Percentiles rank a stretch among this genome's conserved stretches.
Conservation (phyloP, 1,284 basidiomycete species). For the Microbotryum scabiosae region DNA sequence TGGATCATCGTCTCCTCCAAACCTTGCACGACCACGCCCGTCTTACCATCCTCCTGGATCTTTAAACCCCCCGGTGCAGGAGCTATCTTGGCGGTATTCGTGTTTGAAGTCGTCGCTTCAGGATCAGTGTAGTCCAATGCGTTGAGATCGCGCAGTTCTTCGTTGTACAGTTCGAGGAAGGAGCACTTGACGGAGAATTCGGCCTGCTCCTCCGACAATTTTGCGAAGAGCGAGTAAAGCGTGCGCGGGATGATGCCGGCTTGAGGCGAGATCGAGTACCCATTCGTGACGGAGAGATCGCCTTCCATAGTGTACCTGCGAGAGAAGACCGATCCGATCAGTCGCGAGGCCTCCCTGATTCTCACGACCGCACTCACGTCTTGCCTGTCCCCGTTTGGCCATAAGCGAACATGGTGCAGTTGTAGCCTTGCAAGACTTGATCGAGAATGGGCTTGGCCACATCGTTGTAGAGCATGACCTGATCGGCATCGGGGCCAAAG, state of each 20-base stretch:
- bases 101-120: conserved; percentile 37
- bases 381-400: conserved; percentile 99
- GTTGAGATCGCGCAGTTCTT: conserved; percentile 91
- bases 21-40: conserved; percentile 76
- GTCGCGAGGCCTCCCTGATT: background rate
- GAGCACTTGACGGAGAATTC: conserved; percentile 94
- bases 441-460: conserved; percentile 88
- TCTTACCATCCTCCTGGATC: conserved; percentile 80
- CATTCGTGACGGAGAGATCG: conserved; percentile 62
- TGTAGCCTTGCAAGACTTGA: conserved; percentile 90
- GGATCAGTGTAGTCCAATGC: conserved; percentile 53
- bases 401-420: conserved; percentile 97
- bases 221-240: conserved; percentile 82
- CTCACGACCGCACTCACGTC: conserved; percentile 57
- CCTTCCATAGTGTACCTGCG: conserved; percentile 89
- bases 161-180: conserved; percentile 97
- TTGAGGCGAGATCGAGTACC: conserved; percentile 74
- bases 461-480: conserved; percentile 86
- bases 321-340: background rate
- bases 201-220: conserved; percentile 63
- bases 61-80: conserved; percentile 52
- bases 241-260: conserved; percentile 98
- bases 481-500: conserved; percentile 95
- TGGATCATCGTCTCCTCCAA: conserved; percentile 83
- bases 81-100: conserved; percentile 38